Conservation (phyloP, 2,329 filamentous ascomycete species). For the Didymosphaeria variabile region DNA sequence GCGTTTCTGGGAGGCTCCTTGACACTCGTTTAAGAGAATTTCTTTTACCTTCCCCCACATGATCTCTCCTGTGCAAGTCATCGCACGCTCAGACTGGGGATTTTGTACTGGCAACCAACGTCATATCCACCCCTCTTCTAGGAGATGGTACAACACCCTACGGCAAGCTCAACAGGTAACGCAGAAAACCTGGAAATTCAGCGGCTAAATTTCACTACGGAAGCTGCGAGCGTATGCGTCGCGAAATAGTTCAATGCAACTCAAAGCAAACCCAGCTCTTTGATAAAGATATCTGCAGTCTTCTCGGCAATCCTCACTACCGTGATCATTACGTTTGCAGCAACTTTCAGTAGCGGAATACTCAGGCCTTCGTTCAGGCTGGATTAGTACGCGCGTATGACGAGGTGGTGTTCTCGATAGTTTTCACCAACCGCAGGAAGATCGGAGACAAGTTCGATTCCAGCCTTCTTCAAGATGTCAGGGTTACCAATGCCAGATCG, state of each 20-base stretch:
- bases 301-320: neutral
- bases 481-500: too few species aligned
- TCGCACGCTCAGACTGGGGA: neutral
- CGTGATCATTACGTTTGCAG: too few species aligned
- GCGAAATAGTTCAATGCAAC: too few species aligned
- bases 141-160: neutral
- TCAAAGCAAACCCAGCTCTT: neutral
- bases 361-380: too few species aligned
- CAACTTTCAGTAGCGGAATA: too few species aligned
- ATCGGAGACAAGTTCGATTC: too few species aligned
- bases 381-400: too few species aligned
- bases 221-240: too few species aligned
- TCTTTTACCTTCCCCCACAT: neutral
- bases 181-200: neutral
- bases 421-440: too few species aligned
- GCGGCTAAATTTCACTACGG: neutral
- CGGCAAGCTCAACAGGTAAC: neutral
- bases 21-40: neutral
- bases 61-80: neutral
- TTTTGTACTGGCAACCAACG: neutral
- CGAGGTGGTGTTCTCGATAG: neutral
- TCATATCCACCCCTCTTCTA: neutral
- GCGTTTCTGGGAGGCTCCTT: neutral
- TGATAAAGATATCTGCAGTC: neutral
- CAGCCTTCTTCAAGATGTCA: too few species aligned